Conservation (phyloP, 768 basidiomycete species). For the Trametopsis cervina region DNA sequence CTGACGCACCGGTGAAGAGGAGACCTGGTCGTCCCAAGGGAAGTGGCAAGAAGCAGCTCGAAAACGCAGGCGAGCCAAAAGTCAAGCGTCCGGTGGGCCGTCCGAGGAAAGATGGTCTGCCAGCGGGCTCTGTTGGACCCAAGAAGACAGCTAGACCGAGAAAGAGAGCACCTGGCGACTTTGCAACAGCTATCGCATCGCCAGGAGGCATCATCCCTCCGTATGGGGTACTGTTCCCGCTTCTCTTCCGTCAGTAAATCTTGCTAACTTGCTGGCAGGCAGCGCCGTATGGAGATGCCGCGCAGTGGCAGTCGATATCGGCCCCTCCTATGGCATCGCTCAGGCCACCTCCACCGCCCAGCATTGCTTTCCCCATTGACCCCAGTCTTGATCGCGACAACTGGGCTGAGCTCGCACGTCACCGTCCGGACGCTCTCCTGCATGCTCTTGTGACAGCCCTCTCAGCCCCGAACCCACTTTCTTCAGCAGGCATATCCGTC, state of each 20-base stretch:
- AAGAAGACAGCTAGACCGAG: conserved; percentile 34
- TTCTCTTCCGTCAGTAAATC: neutral
- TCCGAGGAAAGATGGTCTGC: conserved; percentile 76
- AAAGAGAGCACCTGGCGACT: conserved; percentile 30
- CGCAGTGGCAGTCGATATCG: conserved; percentile 19
- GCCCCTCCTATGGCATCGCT: conserved; percentile 18
- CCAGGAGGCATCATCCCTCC: conserved; percentile 3
- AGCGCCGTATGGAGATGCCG: conserved; percentile 6
- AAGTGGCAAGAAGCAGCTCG: conserved; percentile 60
- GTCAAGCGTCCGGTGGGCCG: conserved; percentile 75
- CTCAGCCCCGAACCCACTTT: conserved; percentile 55
- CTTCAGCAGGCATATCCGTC: conserved; percentile 50
- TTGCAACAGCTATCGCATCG: conserved; percentile 15
- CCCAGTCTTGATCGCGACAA: conserved; percentile 51
- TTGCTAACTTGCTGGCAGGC: conserved; percentile 6
- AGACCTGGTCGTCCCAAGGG: conserved; percentile 75
- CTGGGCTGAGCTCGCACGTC: conserved; percentile 55
- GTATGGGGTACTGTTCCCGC: neutral
- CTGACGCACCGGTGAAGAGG: conserved; percentile 45
- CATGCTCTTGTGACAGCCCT: conserved; percentile 49
- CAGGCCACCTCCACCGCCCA: conserved; percentile 10
- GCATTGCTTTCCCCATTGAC: conserved; percentile 33
- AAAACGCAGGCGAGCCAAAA: conserved; percentile 38
- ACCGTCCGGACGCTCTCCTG: conserved; percentile 52
- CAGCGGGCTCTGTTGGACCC: conserved; percentile 60